A percentile compares a stretch with the other conserved stretches of the same genome.
Conservation (phyloP, 2,329 filamentous ascomycete species). For the Helotiales sp. region DNA sequence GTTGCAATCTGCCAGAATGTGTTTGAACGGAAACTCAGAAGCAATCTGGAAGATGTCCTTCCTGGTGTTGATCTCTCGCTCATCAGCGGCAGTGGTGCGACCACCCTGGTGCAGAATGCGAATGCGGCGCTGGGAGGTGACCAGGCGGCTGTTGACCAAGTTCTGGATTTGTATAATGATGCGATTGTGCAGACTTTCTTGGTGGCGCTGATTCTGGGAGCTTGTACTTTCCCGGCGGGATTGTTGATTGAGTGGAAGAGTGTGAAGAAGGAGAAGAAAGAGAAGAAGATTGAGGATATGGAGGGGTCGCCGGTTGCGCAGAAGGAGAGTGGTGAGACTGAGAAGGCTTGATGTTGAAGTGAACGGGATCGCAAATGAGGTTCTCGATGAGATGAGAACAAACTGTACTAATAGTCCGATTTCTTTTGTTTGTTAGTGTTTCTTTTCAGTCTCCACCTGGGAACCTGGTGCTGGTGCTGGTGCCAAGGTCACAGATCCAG, state of each 20-base stretch:
- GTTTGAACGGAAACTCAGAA: constrained; percentile 13
- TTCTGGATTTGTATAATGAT: constrained; percentile 58
- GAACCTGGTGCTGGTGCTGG: neutral
- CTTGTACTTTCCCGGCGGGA: constrained; percentile 53
- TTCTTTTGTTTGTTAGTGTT: neutral
- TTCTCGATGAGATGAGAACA: too few species aligned
- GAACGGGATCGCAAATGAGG: neutral
- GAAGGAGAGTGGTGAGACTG: neutral
- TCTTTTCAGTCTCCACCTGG: neutral
- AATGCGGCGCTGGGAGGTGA: constrained; percentile 31
- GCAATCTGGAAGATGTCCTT: neutral
- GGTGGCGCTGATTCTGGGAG: constrained; percentile 54
- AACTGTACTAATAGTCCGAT: too few species aligned
- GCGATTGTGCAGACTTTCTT: constrained; percentile 59
- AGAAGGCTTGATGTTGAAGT: neutral
- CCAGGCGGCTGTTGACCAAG: constrained; percentile 43
- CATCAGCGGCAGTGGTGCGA: constrained; percentile 43
- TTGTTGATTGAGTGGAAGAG: constrained; percentile 55
- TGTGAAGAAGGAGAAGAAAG: constrained; percentile 21
- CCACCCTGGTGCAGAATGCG: constrained; percentile 48
- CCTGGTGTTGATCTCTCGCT: constrained; percentile 29
- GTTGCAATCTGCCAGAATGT: constrained; percentile 17
- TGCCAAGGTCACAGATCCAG: neutral
- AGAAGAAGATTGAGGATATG: neutral
- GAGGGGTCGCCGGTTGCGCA: neutral